These are phyloP conservation scores for Hordeum vulgare DNA, from an alignment of 176 grass and related monocot genomes.

Conservation along the genomic window MorexV3_pseudomolecules_assembly NC_058519.1:161356373-161356872, in stretches of 20 bases:
- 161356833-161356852: not conserved
- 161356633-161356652: not conserved
- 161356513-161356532: no score
- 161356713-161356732: not conserved
- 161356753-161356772: not conserved
- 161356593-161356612: not conserved
- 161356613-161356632: not conserved
- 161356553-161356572: no score
- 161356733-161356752: not conserved
- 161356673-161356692: not conserved
- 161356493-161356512: no score
- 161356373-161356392: no score
- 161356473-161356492: no score
- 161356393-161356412: no score
- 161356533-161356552: no score
- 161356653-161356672: not conserved
- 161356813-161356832: not conserved
- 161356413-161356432: no score
- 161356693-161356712: slow-evolving; percentile 7
- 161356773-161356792: not conserved
- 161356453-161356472: no score
- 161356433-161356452: no score
- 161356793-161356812: not conserved
- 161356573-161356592: no score
- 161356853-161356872: not conserved